Percentiles rank a stretch among this genome's conserved stretches.
phyloP scores from a whole-genome alignment of 129 eudicot genomes.

The Flaveria brownii region DNA sequence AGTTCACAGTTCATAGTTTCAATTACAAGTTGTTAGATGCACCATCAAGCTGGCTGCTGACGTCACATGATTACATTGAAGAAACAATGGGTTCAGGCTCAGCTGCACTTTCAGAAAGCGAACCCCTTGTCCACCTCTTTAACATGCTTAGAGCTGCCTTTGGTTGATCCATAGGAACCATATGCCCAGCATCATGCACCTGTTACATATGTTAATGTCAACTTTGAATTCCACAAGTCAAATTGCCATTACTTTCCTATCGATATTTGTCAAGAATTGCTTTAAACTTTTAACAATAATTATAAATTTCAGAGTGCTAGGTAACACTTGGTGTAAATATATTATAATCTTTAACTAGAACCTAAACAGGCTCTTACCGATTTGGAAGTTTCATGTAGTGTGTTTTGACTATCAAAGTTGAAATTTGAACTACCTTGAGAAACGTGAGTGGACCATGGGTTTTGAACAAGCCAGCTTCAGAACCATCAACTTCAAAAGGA shows the following conservation, averaged over 20 bases:
- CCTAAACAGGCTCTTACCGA: not conserved
- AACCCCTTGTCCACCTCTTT: conserved; percentile 71
- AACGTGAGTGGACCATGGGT: conserved; percentile 80
- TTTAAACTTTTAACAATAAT: not conserved
- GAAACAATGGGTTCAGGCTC: conserved; percentile 47
- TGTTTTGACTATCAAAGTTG: not conserved
- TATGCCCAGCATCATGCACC: conserved; percentile 96
- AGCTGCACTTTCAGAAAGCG: conserved; percentile 48
- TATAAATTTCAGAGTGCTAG: not conserved
- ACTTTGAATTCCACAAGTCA: conserved; percentile 18
- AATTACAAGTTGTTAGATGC: conserved; percentile 8
- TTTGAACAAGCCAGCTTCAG: conserved; percentile 78
- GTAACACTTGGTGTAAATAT: not conserved
- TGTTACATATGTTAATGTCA: conserved; percentile 19
- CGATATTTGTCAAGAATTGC: not conserved
- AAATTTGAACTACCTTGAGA: conserved; percentile 60
- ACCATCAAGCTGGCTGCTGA: conserved; percentile 6
- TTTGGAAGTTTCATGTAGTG: conserved; percentile 7
- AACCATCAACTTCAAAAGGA: conserved; percentile 71
- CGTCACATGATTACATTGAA: conserved; percentile 43
- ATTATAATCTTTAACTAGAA: not conserved
- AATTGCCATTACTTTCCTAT: not conserved
- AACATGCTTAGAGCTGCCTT: conserved; percentile 85
- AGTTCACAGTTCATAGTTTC: not conserved
- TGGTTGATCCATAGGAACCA: conserved; percentile 99